phyloP scores from a whole-genome alignment of 2,329 filamentous ascomycete species.

The Cercospora zeae-maydis region DNA sequence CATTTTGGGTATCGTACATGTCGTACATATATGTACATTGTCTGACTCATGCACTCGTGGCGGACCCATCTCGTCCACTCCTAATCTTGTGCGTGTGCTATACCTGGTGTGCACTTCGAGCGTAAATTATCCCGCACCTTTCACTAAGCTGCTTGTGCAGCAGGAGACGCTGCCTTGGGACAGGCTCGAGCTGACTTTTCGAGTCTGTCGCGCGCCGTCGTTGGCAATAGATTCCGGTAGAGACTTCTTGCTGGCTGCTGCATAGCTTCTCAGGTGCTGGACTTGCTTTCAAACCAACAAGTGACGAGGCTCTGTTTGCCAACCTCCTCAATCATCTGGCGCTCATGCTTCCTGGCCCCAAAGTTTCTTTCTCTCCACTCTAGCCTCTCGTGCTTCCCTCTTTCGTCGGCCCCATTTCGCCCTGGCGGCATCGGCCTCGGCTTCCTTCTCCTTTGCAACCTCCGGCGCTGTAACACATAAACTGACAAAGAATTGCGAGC shows the following conservation, averaged over 20 bases:
- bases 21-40: slow-evolving; percentile 9
- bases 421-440: slow-evolving; percentile 53
- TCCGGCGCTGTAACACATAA: slow-evolving; percentile 55
- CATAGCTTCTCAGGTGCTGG: not conserved
- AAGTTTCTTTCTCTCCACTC: slow-evolving; percentile 55
- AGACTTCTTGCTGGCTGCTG: not conserved
- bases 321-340: not conserved
- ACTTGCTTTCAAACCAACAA: not conserved
- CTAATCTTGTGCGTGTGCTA: not conserved
- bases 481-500: slow-evolving; percentile 60
- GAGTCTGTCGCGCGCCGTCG: not conserved
- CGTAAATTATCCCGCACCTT: not conserved
- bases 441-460: slow-evolving; percentile 40
- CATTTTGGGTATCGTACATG: slow-evolving; percentile 5
- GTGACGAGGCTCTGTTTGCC: not conserved
- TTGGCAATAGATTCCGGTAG: not conserved
- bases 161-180: not conserved
- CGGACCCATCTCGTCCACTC: not conserved
- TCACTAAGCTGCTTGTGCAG: not conserved
- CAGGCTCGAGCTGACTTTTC: not conserved
- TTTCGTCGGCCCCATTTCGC: slow-evolving; percentile 59
- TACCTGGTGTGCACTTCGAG: not conserved
- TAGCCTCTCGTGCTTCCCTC: slow-evolving; percentile 59
- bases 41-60: not conserved
- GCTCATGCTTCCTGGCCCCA: slow-evolving; percentile 58